Percentiles rank a stretch among this genome's conserved stretches.
Evolutionary conservation across 2,329 filamentous ascomycete genomes (phyloP).

Genomic region (Coniochaeta ligniaria): DNA sequence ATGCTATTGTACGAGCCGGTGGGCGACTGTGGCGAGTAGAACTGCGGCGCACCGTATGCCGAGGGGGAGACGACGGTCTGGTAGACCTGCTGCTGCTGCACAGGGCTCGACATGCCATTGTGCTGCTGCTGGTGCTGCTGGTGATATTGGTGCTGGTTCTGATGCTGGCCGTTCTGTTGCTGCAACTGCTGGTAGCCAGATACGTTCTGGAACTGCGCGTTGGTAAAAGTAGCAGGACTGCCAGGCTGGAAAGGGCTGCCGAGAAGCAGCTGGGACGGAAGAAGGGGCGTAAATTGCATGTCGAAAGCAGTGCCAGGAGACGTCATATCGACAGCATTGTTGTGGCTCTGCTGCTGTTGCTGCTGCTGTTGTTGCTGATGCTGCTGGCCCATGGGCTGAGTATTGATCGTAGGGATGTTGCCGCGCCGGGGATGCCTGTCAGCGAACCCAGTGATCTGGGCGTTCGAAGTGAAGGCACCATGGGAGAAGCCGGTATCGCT

Average conservation of each 20-base stretch:
- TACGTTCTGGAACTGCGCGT: conserved; percentile 84
- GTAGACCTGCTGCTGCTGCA: conserved; percentile 78
- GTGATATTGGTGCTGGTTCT: conserved; percentile 32
- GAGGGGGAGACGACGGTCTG: conserved; percentile 82
- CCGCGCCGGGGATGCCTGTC: conserved; percentile 78
- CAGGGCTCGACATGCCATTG: conserved; percentile 64
- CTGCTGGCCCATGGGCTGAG: conserved; percentile 49
- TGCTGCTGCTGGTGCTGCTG: conserved; percentile 49
- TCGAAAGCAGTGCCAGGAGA: conserved; percentile 87
- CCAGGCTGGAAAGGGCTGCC: conserved; percentile 96
- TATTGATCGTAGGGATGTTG: conserved; percentile 92
- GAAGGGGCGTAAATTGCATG: conserved; percentile 96
- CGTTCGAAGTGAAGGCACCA: conserved; percentile 81
- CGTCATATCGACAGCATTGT: conserved; percentile 65
- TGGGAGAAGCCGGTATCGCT: conserved; percentile 89
- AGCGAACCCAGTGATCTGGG: conserved; percentile 63
- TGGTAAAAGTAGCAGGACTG: conserved; percentile 82
- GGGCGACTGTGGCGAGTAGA: conserved; percentile 80
- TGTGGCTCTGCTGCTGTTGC: conserved; percentile 31
- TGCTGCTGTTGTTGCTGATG: conserved; percentile 22
- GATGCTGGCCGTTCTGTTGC: conserved; percentile 33
- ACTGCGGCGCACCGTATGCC: conserved; percentile 72
- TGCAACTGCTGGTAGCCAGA: conserved; percentile 63
- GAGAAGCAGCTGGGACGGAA: conserved; percentile 89
- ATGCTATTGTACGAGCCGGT: conserved; percentile 66